Conservation (phyloP, 345 rosid species). For the Eucalyptus pauciflora region DNA sequence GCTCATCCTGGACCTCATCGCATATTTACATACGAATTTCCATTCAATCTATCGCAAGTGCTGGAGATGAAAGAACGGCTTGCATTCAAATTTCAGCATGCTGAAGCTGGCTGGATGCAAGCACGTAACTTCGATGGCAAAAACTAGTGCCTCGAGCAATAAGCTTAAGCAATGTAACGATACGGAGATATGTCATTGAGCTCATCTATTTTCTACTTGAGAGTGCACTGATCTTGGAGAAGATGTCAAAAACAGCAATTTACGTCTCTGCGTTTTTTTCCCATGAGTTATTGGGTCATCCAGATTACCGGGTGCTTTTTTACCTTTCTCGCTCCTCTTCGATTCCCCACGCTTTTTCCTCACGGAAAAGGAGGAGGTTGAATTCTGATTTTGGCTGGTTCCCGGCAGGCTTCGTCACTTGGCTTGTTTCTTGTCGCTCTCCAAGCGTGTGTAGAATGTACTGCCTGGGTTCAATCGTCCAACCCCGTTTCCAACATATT, state of each 20-base stretch:
- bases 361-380: no score
- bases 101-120: not conserved
- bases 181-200: not conserved
- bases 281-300: no score
- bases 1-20: not conserved
- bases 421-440: not conserved
- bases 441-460: no score
- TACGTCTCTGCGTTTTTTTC: no score
- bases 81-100: not conserved
- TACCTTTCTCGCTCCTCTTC: not conserved
- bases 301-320: not conserved
- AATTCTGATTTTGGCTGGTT: not conserved
- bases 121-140: not conserved
- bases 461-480: no score
- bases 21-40: not conserved
- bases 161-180: not conserved
- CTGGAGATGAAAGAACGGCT: not conserved
- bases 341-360: not conserved
- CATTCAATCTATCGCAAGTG: not conserved
- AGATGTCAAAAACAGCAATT: not conserved
- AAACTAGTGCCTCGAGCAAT: not conserved
- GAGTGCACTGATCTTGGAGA: not conserved
- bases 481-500: no score
- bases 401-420: not conserved
- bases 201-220: not conserved